Base-by-base conservation (phyloP, 176 grass and related monocot genomes). In the Pontederia paniculata region DNA sequence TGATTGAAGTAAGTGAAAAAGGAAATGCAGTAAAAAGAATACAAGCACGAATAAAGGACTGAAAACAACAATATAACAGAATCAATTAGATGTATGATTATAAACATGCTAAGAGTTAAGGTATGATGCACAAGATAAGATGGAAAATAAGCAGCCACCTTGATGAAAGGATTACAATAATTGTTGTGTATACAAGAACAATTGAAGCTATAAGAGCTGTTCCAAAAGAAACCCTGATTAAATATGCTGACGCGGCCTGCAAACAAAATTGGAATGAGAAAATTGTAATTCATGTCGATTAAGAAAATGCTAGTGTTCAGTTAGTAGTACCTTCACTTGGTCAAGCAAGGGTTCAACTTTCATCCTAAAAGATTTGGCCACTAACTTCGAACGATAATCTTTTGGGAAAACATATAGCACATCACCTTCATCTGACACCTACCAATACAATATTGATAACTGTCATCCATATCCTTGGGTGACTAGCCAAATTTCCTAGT, bases 381-480 rank as follows among this genome's bases (percentile, higher is more conserved):
- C 45, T 41, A 98, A 86, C 62, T 98, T 98, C 10, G 86, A 52
- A 48, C 80, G 73, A 77, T 98, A 98, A 77, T 98, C 86, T 55
- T 84, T 82, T 12, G 83, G 86, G 73, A 88, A 91, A 44, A 71
- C 78, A 69, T 98, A 98, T 20, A 98, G 62, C 60, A 98, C 86
- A 71, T 98, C 93, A 61, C 93, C 93, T 77, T 88, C 93, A 57
- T 79, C 83, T 44, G 86, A 98, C 5, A 98, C 93, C 93, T 98
- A 87, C 58, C 63, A 54, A 71, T 42, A 47, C 2, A 61, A 58
- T 49, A 20, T 68, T 55, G 28, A 37, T 37, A 37, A 37, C 7
- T 6, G 28, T 37, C 28, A 37, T 37, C 28, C 28, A 37, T 37
- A 37, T 2, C 28, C 28, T 37, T 37, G 28, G 28, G 28, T 6